A percentile compares a stretch with the other conserved stretches of the same genome.
Evolutionary conservation across 371 early-diverging fungal species (phyloP).

Genomic region (Actinomortierella wolfii): DNA sequence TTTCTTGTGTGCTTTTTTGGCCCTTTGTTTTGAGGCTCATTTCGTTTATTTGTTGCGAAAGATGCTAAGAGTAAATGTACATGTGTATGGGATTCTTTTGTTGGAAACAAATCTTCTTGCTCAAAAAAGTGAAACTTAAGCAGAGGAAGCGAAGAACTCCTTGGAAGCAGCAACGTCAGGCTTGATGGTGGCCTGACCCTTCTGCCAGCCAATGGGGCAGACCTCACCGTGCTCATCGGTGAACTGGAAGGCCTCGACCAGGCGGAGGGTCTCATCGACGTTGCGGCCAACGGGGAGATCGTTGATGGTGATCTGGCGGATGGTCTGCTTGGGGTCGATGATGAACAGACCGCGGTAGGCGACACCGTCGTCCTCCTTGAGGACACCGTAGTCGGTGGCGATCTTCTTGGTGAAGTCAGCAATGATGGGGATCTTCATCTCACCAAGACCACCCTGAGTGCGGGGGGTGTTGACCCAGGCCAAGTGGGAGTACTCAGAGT

Average conservation of each 20-base stretch:
- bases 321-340: conserved; percentile 88
- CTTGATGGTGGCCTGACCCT: conserved; percentile 72
- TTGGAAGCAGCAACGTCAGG: conserved; percentile 74
- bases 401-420: conserved; percentile 90
- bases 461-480: conserved; percentile 81
- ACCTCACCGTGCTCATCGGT: conserved; percentile 86
- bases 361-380: conserved; percentile 66
- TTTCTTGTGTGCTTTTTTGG: too few species aligned
- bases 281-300: conserved; percentile 93
- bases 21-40: too few species aligned
- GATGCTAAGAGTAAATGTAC: too few species aligned
- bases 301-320: conserved; percentile 79
- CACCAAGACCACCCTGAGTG: conserved; percentile 92
- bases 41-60: too few species aligned
- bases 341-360: conserved; percentile 85
- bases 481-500: conserved; percentile 62
- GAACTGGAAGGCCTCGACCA: conserved; percentile 96
- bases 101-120: too few species aligned
- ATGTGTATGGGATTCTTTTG: too few species aligned
- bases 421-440: conserved; percentile 78
- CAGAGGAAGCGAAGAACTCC: conserved; percentile 67
- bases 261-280: conserved; percentile 93
- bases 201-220: conserved; percentile 91
- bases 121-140: too few species aligned
- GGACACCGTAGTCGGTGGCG: conserved; percentile 81